Evolutionary conservation across 2,329 filamentous ascomycete species (phyloP).

Genomic region (Podosphaera aphanis): DNA sequence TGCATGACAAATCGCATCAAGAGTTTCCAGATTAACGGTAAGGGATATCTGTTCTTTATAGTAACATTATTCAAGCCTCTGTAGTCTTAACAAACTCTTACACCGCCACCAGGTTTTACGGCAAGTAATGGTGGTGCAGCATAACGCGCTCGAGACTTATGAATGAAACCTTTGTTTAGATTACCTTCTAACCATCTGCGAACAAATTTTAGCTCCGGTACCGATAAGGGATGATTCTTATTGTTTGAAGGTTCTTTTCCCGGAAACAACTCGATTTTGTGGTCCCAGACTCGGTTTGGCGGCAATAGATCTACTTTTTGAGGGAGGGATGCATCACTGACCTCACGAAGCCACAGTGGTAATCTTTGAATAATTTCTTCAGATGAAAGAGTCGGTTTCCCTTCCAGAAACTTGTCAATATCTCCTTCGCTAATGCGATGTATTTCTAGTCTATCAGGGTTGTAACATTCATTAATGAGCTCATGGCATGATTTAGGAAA

Average conservation of each 20-base stretch:
- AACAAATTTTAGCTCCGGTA: background rate
- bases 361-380: no score
- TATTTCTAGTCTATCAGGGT: no score
- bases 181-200: conserved; percentile 1
- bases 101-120: background rate
- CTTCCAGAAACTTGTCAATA: no score
- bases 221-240: background rate
- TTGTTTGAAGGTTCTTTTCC: background rate
- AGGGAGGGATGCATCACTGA: no score
- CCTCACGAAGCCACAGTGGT: no score
- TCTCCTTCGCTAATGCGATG: no score
- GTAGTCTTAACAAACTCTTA: conserved; percentile 1
- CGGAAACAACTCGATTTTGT: background rate
- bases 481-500: no score
- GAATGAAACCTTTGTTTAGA: conserved; percentile 2
- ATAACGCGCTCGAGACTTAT: background rate
- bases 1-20: background rate
- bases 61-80: background rate
- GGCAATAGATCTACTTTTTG: no score
- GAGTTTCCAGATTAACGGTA: background rate
- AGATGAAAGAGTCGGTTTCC: no score
- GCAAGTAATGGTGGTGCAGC: background rate
- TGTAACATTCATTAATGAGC: no score
- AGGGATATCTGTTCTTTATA: conserved; percentile 1
- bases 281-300: background rate